Base-by-base conservation (phyloP, 768 basidiomycete species). In the Mycena floridula region DNA sequence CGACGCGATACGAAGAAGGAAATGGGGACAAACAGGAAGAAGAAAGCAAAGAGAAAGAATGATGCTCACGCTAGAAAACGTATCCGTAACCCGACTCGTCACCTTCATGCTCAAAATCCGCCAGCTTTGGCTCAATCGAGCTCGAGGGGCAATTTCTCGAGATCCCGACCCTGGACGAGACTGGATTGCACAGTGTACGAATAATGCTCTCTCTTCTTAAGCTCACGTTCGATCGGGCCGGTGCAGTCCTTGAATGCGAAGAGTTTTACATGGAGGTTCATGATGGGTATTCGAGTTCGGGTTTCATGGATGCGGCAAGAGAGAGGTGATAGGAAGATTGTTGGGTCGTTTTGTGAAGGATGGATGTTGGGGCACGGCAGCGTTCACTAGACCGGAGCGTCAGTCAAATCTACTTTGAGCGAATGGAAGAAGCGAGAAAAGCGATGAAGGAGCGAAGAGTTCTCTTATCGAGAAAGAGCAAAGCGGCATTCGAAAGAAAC, bases 101-200 rank as follows among this genome's bases (percentile, higher is more conserved):
- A n/a, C n/a, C n/a, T n/a, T n/a, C n/a, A n/a, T n/a, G n/a, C n/a
- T n/a, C n/a, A n/a, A n/a, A n/a, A n/a, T n/a, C n/a, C n/a, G 0
- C 91, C 92, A 64, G 88, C 83, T 51, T 90, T 82, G 16, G 89
- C 88, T 21, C 87, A 77, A 56, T 95, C 92, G 18, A 97, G 73
- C 65, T 92, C 95, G 43, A 80, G 57, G 22, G 82, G 77, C 32
- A 95, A 79, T 68, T 88, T 92, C 52, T 99, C 95, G 22, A 93
- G 73, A 44, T 98, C 95, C 56, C 81, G 85, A 25, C 94, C 94
- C 61, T 97, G 94, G 20, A 89, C 81, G 7, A 97, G 76, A 1
- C 87, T 82, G 24, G 85, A 77, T 60, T 96, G 92, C 3, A 92
- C 92, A 3, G 91, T 90, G 57, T 88, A 92, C 1, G 87, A 85